Base-by-base conservation (phyloP, 805 yeast genomes). In the Kuraishia ogatae region DNA sequence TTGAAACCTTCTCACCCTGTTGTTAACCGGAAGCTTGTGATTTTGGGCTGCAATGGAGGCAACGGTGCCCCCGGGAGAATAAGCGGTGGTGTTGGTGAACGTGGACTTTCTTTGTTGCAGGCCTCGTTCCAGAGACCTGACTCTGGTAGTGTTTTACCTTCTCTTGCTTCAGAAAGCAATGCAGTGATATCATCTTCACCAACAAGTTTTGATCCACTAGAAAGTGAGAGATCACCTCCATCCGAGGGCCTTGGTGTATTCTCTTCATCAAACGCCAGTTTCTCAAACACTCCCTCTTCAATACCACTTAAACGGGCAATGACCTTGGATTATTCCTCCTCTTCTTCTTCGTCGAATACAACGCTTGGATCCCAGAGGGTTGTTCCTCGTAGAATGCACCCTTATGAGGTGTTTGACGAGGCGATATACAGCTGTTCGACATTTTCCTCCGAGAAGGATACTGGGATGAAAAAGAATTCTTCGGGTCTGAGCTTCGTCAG, bases 351-450 rank as follows among this genome's bases (percentile, higher is more conserved):
- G n/a, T 35, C 43, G n/a, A 13, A 3, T 11, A 20, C 35, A 10
- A 49, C 35, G 50, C 15, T 15, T 23, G 51, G 35, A 17, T 22
- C 35, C 35, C 24, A n/a, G 19, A 35, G 21, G 4, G 28, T 28
- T n/a, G 24, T 8, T 22, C 24, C 28, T 17, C 29, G 29, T n/a
- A 20, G 51, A n/a, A 75, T 81, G 1, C 84, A 81, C 64, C 79
- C 87, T 0, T 84, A 75, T 64, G 89, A 84, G 59, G 75, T 84
- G 2, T 75, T 84, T 53, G 89, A 84, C 65, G 89, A 84, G 61
- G 84, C 87, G 1, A 75, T 82, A 35, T 84, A 83, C 64, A 73
- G 71, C 6, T 64, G 68, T 53, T 60, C 64, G 20, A 35, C 50
- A 21, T 15, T 35, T 53, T 22, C 54, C 39, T 15, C 23, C 51